Percentiles rank a stretch among this genome's conserved stretches.
These are phyloP conservation scores for Candida quercuum DNA, from an alignment of 805 yeast species.

Conservation along the genomic window DNA sequence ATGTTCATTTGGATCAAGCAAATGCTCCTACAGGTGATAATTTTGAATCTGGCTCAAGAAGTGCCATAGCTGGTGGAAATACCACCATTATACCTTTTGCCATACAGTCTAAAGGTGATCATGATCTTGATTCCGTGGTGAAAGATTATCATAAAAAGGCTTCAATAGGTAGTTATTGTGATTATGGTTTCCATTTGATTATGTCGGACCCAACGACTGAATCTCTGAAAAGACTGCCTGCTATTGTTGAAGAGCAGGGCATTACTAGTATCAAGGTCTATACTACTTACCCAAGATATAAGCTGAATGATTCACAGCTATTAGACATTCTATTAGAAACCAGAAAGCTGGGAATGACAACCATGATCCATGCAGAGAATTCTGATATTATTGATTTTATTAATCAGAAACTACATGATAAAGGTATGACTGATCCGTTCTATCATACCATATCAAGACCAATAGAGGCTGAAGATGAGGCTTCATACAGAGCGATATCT, in stretches of 20 bases:
- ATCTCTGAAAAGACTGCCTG: constrained; percentile 29
- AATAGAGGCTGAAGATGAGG: constrained; percentile 41
- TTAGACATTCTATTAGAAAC: constrained; percentile 33
- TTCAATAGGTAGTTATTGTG: constrained; percentile 33
- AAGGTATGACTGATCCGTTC: constrained; percentile 34
- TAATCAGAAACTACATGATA: constrained; percentile 33
- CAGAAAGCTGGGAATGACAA: constrained; percentile 37
- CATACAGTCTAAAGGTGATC: constrained; percentile 31
- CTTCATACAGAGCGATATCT: constrained; percentile 41
- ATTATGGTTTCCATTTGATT: constrained; percentile 44
- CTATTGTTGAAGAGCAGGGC: constrained; percentile 23
- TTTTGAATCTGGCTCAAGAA: constrained; percentile 38
- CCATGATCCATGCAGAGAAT: constrained; percentile 50
- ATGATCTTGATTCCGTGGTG: constrained; percentile 25
- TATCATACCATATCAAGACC: constrained; percentile 44
- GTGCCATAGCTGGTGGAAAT: constrained; percentile 47
- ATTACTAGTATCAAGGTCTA: constrained; percentile 27
- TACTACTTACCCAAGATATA: constrained; percentile 40
- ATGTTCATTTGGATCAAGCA: constrained; percentile 42
- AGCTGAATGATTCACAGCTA: constrained; percentile 35
- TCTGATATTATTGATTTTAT: constrained; percentile 39
- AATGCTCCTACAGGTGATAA: constrained; percentile 38
- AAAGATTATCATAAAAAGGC: constrained; percentile 28
- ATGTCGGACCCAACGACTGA: constrained; percentile 29
- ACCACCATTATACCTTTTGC: constrained; percentile 45